These are phyloP conservation scores for Candida boleticola DNA, from an alignment of 805 yeast species.

Conservation along the genomic window DNA sequence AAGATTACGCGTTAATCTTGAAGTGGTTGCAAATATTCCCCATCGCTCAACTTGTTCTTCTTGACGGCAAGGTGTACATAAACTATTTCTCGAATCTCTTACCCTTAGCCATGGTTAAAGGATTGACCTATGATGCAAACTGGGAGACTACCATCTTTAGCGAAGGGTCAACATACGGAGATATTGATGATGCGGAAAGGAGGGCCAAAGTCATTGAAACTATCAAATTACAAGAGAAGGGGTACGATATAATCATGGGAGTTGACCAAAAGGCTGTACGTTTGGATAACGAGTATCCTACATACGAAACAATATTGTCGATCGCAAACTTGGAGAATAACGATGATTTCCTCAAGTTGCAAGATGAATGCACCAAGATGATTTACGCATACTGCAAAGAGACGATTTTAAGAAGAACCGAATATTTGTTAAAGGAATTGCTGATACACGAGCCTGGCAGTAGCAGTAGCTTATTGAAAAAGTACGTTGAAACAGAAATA, in stretches of 20 bases:
- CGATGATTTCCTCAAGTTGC: constrained; percentile 3
- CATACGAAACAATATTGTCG: constrained; percentile 4
- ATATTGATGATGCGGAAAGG: constrained; percentile 20
- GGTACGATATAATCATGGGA: constrained; percentile 25
- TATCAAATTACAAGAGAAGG: constrained; percentile 23
- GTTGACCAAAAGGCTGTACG: constrained; percentile 21
- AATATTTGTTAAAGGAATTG: not conserved
- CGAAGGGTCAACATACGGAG: constrained; percentile 16
- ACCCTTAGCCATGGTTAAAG: constrained; percentile 43
- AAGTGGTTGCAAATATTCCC: constrained; percentile 32
- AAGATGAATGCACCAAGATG: constrained; percentile 4
- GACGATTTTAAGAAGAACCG: not conserved
- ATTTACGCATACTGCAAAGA: constrained; percentile 5
- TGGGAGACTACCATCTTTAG: constrained; percentile 20
- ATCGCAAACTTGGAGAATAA: constrained; percentile 1
- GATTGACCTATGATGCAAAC: constrained; percentile 71
- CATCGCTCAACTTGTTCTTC: constrained; percentile 19
- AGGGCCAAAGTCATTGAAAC: constrained; percentile 18
- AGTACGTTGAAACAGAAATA: constrained; percentile 5
- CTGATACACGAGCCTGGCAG: not conserved
- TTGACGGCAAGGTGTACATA: constrained; percentile 11
- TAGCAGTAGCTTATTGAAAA: not conserved
- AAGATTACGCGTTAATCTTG: constrained; percentile 11
- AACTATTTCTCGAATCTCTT: constrained; percentile 16
- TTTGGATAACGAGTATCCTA: constrained; percentile 2